Evolutionary conservation across 495 filamentous ascomycete species (phyloP), one percentile per base, ranked within the genome.

Genomic region (Delitschia confertaspora): DNA sequence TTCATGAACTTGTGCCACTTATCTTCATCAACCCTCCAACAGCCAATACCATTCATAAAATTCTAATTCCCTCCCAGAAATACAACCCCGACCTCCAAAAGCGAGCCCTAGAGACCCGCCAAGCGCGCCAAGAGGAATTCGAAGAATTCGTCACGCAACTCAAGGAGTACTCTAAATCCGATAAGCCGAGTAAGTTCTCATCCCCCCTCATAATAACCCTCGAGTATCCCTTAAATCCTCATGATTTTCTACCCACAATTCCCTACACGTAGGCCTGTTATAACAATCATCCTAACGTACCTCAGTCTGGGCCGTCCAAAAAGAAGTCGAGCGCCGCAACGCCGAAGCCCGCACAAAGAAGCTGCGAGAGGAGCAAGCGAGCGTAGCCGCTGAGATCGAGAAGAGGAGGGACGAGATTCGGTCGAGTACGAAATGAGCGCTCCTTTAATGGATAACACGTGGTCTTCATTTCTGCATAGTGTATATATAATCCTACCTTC

Each of bases 41-140:
- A n/a, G n/a, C n/a, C n/a, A n/a, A n/a, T n/a, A n/a, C n/a, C n/a
- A n/a, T n/a, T n/a, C n/a, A n/a, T n/a, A 11, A 23, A 10, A 23
- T 34, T 19, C 31, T 48, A 34, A 52, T 24, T 7, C 19, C 26
- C n/a, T 14, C 23, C 10, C 58, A 88, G 71, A 78, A 72, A 62
- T 96, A 95, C 69, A 96, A 88, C 61, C 88, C 89, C 1, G 91
- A 96, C 10, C 75, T 96, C 3, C 85, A 89, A 60, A 83, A 83
- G 62, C 75, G 80, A 52, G 85, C 82, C 39, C 65, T 88, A 1
- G 85, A 86, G 57, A 71, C 81, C 38, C 75, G 88, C 10, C 68
- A 79, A 33, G 73, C 78, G 51, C 73, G 71, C 40, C 75, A 86
- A 51, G 71, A 93, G 65, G 87, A 94, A 17, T 89, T 93, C 59